Percentiles rank a stretch among this genome's conserved stretches.
Conservation (phyloP, 371 early-diverging fungal species). For the Amoeboaphelidium protococcarum region DNA sequence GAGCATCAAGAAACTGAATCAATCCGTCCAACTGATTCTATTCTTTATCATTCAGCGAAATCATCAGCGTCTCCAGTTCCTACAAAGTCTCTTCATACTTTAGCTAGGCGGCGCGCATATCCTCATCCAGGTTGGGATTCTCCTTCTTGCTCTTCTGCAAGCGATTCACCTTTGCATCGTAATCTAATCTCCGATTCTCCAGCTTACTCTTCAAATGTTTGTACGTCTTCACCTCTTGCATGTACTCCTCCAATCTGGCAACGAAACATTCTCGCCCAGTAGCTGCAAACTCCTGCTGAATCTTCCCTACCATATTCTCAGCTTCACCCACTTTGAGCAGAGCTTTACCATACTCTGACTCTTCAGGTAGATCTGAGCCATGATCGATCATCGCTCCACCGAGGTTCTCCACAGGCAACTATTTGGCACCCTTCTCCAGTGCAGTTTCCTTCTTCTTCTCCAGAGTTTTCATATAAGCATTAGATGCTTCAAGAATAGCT, state of each 20-base stretch:
- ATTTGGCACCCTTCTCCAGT: neutral
- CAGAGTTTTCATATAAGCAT: constrained; percentile 10
- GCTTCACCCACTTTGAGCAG: constrained; percentile 28
- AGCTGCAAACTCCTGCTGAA: constrained; percentile 28
- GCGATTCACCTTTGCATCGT: constrained; percentile 62
- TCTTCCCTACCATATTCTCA: constrained; percentile 26
- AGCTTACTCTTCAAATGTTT: constrained; percentile 42
- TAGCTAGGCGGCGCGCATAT: constrained; percentile 50
- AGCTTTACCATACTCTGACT: constrained; percentile 12
- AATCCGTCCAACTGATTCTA: constrained; percentile 2
- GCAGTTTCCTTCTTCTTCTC: neutral
- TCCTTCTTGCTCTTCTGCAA: constrained; percentile 68
- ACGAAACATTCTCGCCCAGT: constrained; percentile 17
- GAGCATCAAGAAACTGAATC: neutral
- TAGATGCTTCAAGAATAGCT: constrained; percentile 7
- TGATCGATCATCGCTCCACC: neutral
- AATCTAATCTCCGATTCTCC: constrained; percentile 61
- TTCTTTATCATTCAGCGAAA: constrained; percentile 14
- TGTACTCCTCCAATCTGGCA: constrained; percentile 14
- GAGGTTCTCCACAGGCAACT: neutral
- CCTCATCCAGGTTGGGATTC: constrained; percentile 63
- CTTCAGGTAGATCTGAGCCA: neutral
- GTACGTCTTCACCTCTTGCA: constrained; percentile 30
- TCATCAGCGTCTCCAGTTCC: constrained; percentile 14
- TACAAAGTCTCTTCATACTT: constrained; percentile 62